phyloP scores from a whole-genome alignment of 805 yeast genomes.

The Metschnikowia reukaufii region DNA sequence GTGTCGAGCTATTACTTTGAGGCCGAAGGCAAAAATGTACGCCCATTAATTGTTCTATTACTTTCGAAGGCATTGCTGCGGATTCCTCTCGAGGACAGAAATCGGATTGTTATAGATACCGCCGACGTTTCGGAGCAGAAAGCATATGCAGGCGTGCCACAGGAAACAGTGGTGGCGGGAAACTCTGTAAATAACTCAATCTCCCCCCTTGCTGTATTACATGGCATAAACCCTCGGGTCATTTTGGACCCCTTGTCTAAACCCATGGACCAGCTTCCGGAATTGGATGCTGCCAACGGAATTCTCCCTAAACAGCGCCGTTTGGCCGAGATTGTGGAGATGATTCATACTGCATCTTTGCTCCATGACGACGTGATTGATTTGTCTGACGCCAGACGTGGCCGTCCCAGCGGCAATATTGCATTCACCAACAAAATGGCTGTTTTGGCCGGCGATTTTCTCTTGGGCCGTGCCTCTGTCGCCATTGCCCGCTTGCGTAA shows the following conservation, averaged over 20 bases:
- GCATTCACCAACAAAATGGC: conserved; percentile 98
- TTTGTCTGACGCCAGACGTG: conserved; percentile 82
- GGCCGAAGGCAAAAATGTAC: conserved; percentile 92
- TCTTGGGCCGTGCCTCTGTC: conserved; percentile 94
- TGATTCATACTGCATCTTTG: conserved; percentile 96
- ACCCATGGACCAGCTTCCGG: conserved; percentile 72
- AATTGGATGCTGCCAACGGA: conserved; percentile 60
- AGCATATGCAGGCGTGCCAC: conserved; percentile 59
- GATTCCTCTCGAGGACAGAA: conserved; percentile 70
- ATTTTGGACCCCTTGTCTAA: conserved; percentile 79
- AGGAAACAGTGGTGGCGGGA: conserved; percentile 55
- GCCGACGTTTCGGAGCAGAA: conserved; percentile 67
- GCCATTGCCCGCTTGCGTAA: conserved; percentile 90
- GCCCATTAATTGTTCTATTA: conserved; percentile 85
- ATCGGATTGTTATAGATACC: conserved; percentile 59
- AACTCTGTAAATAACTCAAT: conserved; percentile 61
- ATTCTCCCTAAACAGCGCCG: conserved; percentile 93
- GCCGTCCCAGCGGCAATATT: conserved; percentile 85
- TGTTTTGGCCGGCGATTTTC: conserved; percentile 92
- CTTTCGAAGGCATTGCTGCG: conserved; percentile 76
- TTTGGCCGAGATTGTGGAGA: conserved; percentile 94
- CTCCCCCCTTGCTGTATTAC: conserved; percentile 78
- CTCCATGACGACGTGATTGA: conserved; percentile 98
- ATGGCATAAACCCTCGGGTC: conserved; percentile 86
- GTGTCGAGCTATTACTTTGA: conserved; percentile 95